Conservation (phyloP, 306 rosid genomes). For the Inga laurina region DNA sequence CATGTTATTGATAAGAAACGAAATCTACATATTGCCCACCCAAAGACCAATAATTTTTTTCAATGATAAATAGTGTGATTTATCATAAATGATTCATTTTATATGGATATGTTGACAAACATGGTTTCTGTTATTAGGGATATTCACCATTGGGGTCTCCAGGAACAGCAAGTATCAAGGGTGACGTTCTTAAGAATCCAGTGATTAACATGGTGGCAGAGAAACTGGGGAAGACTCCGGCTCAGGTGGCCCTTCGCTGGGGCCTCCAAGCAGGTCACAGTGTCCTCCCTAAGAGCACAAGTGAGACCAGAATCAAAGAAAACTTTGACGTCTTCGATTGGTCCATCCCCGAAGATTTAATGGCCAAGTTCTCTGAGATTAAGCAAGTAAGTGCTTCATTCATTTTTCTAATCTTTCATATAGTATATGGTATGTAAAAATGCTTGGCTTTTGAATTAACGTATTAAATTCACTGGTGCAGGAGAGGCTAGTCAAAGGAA, state of each 20-base stretch:
- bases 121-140: constrained; percentile 37
- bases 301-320: constrained; percentile 57
- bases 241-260: constrained; percentile 71
- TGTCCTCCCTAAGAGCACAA: constrained; percentile 63
- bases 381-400: constrained; percentile 50
- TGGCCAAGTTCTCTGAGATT: constrained; percentile 46
- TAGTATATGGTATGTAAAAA: background rate
- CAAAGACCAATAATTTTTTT: background rate
- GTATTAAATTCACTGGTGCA: constrained; percentile 27
- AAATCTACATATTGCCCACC: background rate
- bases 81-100: no score
- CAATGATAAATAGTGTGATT: no score
- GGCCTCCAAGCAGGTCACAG: constrained; percentile 67
- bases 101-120: background rate
- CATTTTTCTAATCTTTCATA: background rate
- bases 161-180: constrained; percentile 52
- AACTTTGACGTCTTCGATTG: constrained; percentile 56
- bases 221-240: constrained; percentile 59
- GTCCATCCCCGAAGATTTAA: constrained; percentile 62
- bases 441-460: background rate
- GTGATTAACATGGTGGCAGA: constrained; percentile 42
- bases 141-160: constrained; percentile 80
- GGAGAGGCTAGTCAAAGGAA: constrained; percentile 54
- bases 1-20: background rate
- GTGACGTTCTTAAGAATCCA: constrained; percentile 63